These are phyloP conservation scores for Botryotinia convoluta DNA, from an alignment of 2,329 filamentous ascomycete genomes.

Conservation along the genomic window DNA sequence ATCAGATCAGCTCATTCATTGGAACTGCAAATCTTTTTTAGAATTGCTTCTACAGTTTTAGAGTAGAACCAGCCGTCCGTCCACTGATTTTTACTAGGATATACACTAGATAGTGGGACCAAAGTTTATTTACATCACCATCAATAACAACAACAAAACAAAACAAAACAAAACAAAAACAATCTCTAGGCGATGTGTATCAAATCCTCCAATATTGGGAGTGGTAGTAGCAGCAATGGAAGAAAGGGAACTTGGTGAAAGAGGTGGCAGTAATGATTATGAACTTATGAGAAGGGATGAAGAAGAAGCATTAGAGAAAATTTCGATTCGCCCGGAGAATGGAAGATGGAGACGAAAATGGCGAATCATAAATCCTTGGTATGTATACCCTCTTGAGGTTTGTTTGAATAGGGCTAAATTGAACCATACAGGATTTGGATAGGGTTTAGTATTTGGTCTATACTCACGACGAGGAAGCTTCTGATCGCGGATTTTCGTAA, in stretches of 20 bases:
- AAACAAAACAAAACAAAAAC: not conserved
- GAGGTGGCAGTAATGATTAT: not conserved
- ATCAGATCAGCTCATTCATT: not conserved
- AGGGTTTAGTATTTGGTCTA: conserved; percentile 12
- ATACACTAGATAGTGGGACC: conserved; percentile 8
- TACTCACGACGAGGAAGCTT: conserved; percentile 25
- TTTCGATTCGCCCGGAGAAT: not conserved
- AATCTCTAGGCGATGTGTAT: not conserved
- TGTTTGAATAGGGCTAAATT: not conserved
- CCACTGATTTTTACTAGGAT: not conserved
- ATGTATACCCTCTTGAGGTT: not conserved
- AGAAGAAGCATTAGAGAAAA: not conserved
- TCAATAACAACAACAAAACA: not conserved
- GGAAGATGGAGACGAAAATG: conserved; percentile 17
- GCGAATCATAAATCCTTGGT: conserved; percentile 7
- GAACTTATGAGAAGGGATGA: conserved; percentile 13
- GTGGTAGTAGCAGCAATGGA: conserved; percentile 11
- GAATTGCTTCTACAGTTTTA: not conserved
- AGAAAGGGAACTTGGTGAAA: not conserved
- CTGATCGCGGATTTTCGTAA: conserved; percentile 33
- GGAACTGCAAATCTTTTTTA: not conserved
- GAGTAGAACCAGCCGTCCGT: not conserved
- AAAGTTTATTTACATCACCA: not conserved
- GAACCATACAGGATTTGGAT: conserved; percentile 11
- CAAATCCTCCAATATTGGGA: not conserved